phyloP scores from a whole-genome alignment of 768 basidiomycete species.

The Leccinum arenicola region DNA sequence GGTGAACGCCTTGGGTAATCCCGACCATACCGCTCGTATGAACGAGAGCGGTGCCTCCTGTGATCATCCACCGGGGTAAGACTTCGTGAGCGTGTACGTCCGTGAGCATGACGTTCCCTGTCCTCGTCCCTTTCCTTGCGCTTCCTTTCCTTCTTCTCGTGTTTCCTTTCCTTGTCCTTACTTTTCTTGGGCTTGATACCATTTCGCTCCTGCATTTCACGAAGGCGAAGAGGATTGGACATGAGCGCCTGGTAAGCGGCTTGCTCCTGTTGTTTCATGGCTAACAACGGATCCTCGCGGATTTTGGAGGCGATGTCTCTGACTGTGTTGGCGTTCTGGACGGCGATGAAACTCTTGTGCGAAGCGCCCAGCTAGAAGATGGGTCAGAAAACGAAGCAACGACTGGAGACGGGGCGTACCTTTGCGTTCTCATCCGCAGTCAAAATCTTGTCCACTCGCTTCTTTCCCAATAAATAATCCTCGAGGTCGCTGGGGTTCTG shows the following conservation, averaged over 20 bases:
- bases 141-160: constrained; percentile 49
- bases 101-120: constrained; percentile 34
- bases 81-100: constrained; percentile 30
- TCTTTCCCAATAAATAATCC: constrained; percentile 96
- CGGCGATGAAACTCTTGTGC: constrained; percentile 91
- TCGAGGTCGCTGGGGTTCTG: constrained; percentile 91
- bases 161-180: constrained; percentile 57
- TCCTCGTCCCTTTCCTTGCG: constrained; percentile 23
- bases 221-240: constrained; percentile 81
- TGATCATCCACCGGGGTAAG: constrained; percentile 27
- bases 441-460: constrained; percentile 93
- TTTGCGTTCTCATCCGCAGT: constrained; percentile 91
- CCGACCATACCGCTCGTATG: constrained; percentile 27
- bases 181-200: constrained; percentile 82
- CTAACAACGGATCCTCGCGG: constrained; percentile 94
- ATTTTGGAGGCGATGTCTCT: constrained; percentile 92
- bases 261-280: constrained; percentile 98
- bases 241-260: constrained; percentile 84
- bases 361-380: constrained; percentile 67
- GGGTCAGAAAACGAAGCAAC: constrained; percentile 3
- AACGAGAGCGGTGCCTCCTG: constrained; percentile 31
- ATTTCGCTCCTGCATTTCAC: constrained; percentile 75
- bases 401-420: constrained; percentile 36
- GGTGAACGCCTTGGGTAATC: constrained; percentile 38
- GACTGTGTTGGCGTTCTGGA: constrained; percentile 88